Conservation (phyloP, 305 asterid genomes). For the Fraxinus sp. region DNA sequence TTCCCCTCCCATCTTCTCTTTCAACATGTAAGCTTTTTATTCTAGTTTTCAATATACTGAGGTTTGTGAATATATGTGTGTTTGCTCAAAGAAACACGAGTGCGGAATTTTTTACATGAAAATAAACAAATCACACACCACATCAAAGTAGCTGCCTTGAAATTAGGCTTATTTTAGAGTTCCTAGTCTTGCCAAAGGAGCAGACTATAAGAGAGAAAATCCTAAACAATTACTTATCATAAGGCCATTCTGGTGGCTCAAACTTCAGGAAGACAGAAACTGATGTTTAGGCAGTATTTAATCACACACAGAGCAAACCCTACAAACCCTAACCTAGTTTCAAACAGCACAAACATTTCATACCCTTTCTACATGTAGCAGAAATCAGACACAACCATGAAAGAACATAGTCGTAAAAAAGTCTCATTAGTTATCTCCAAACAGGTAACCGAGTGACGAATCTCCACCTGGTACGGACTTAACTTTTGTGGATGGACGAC, state of each 20-base stretch:
- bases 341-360: slow-evolving; percentile 17
- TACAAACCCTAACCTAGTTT: slow-evolving; percentile 27
- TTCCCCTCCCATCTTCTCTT: background rate
- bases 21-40: background rate
- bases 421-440: slow-evolving; percentile 39
- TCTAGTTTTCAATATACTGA: background rate
- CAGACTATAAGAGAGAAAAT: background rate
- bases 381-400: background rate
- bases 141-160: background rate
- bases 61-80: background rate
- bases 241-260: background rate
- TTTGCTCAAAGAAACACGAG: background rate
- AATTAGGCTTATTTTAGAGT: background rate
- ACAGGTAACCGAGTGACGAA: slow-evolving; percentile 54
- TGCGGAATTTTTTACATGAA: background rate
- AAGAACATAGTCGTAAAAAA: background rate
- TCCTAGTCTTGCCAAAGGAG: background rate
- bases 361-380: background rate
- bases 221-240: background rate
- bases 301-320: slow-evolving; percentile 18
- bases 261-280: background rate
- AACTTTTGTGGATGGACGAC: slow-evolving; percentile 55
- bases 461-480: slow-evolving; percentile 56
- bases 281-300: background rate
- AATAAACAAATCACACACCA: background rate